Percentiles rank a stretch among this genome's conserved stretches.
Evolutionary conservation across 139 green algal genomes (phyloP).

Genomic region (Chlamydomonas incerta): DNA sequence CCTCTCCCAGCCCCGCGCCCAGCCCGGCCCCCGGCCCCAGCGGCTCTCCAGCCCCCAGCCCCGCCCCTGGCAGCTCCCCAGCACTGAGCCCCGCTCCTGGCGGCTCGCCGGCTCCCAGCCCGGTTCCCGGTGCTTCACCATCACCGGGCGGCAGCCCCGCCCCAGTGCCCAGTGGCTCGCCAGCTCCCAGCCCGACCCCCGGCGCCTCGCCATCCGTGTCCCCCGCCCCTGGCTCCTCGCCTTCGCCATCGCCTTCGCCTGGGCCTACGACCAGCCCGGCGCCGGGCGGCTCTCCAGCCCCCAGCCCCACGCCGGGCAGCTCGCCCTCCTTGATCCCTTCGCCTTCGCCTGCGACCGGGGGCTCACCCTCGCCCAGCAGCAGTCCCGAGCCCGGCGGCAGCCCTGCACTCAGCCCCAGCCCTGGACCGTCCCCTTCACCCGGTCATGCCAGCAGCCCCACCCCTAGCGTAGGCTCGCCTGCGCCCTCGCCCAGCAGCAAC

Average conservation of each 20-base stretch:
- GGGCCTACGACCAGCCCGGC: not conserved
- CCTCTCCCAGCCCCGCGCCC: too few species aligned
- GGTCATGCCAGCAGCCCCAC: not conserved
- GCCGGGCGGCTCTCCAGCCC: too few species aligned
- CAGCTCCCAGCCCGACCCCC: not conserved
- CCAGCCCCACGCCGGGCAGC: not conserved
- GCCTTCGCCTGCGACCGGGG: too few species aligned
- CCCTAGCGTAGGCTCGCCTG: too few species aligned
- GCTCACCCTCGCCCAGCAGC: too few species aligned
- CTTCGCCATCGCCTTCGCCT: too few species aligned
- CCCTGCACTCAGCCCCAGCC: not conserved
- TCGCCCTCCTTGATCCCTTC: too few species aligned
- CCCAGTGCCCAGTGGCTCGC: too few species aligned
- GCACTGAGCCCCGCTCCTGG: too few species aligned
- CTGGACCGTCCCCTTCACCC: not conserved
- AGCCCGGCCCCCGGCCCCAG: not conserved
- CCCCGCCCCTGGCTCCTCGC: not conserved
- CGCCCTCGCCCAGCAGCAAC: too few species aligned
- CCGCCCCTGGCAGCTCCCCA: not conserved
- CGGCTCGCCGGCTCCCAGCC: not conserved
- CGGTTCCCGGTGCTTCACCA: not conserved
- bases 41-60: too few species aligned
- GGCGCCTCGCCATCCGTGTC: not conserved
- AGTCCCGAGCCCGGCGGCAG: too few species aligned
- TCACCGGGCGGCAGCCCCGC: not conserved